Conservation (phyloP, 1,284 basidiomycete genomes). For the Boletus semigastroideus region DNA sequence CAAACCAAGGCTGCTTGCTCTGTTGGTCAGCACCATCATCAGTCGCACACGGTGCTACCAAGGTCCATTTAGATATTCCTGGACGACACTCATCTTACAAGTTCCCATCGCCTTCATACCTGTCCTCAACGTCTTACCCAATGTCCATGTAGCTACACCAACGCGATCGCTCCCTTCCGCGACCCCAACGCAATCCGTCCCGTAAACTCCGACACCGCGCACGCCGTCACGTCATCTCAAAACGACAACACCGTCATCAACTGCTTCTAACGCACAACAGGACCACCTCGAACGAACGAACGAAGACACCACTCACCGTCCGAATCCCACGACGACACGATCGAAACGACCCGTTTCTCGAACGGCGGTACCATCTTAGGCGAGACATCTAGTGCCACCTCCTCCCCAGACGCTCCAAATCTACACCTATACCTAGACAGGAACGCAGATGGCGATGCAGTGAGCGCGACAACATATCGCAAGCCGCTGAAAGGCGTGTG, state of each 20-base stretch:
- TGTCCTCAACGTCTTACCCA: no score
- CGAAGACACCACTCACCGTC: conserved; percentile 35
- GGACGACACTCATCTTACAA: no score
- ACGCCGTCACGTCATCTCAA: conserved; percentile 7
- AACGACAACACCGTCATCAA: not conserved
- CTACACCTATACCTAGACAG: not conserved
- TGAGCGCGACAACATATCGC: conserved; percentile 12
- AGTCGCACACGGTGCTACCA: no score
- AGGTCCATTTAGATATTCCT: no score
- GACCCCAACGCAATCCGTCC: conserved; percentile 22
- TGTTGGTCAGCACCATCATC: no score
- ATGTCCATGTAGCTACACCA: no score
- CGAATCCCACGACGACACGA: conserved; percentile 42
- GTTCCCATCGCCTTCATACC: no score
- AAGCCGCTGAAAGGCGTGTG: conserved; percentile 32
- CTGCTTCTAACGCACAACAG: no score
- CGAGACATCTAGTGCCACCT: not conserved
- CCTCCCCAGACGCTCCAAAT: not conserved
- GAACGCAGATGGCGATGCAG: not conserved
- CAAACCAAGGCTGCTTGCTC: no score
- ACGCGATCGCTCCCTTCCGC: conserved; percentile 9
- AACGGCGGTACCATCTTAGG: conserved; percentile 14
- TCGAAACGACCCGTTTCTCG: conserved; percentile 39
- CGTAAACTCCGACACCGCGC: conserved; percentile 23
- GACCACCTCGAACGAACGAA: not conserved